Base-by-base conservation (phyloP, 345 rosid species). In the Citrus inodora region DNA sequence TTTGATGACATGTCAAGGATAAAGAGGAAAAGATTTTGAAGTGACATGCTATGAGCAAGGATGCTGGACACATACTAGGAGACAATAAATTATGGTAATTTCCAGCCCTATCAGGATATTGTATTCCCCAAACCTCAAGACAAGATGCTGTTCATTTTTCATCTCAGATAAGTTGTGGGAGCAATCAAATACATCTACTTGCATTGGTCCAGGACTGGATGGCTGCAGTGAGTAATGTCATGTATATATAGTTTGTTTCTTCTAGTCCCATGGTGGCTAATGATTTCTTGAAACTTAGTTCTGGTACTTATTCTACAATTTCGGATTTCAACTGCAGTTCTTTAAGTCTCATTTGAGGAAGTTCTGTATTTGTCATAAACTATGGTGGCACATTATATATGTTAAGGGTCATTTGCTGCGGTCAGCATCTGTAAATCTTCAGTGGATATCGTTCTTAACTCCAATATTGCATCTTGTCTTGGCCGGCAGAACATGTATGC, bases 11-110 rank as follows among this genome's bases (percentile, higher is more conserved):
- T 83, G 42, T 79, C 92, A 9, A 81, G 87, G 74, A 78, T 83
- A 32, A 91, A 89, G 82, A 85, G 97, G 78, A 91, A 88, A 82
- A 85, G 92, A 70, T 91, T 91, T 79, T 84, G 87, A 87, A 64
- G 74, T 75, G 76, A 73, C 80, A 46, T 80, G 78, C 33, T 67
- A 65, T 51, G 78, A 81, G 62, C 78, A n/a, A 48, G 82, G 80
- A 62, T 70, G 74, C 27, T 21, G 71, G 75, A 79, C 72, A 37
- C 53, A 28, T 66, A 28, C 63, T 70, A 42, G 17, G 28, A 38
- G 21, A 37, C 64, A 51, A 80, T 35, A 32, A 33, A 60, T 24
- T 61, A 22, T 73, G 68, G 64, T 60, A 38, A 51, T 70, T 24
- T 70, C 5, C 22, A 38, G 80, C 63, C 38, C 30, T 65, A 51